Evolutionary conservation across 2,329 filamentous ascomycete species (phyloP), one percentile per base, ranked within the genome.

Genomic region (Aureobasidium lini): DNA sequence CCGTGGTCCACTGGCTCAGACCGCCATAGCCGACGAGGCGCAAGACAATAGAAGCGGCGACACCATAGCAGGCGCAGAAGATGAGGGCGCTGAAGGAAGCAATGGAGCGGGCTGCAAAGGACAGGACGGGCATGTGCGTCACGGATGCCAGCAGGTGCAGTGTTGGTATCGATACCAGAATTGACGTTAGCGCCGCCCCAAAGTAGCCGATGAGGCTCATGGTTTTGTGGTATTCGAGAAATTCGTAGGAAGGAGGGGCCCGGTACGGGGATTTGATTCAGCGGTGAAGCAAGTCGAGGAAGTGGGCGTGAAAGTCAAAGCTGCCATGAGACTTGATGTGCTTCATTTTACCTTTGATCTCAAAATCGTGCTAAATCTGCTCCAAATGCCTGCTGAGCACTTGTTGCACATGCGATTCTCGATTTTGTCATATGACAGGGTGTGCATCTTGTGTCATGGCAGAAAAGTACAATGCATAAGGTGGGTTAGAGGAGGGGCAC

Each of bases 1-100:
- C 94, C 9, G 84, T 84, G 40, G 89, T 84, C 90, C 91, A 97
- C 79, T 97, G 94, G 31, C 89, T 84, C 64, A 90, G 83, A 59
- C 88, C 85, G 61, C 85, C 85, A 67, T 88, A 83, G 61, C 91
- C 91, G 50, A 85, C 66, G 15, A 89, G 67, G 48, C 88, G 85
- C 63, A 97, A 81, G 61, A 83, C 68, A 62, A 92, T 81, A 46
- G 88, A 90, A 31, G 85, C 85, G 48, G 89, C 62, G 61, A 90
- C 88, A 62, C 92, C 94, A 74, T 90, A 95, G 66, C 79, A 72
- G 31, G 92, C 76, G 68, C 72, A 75, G 23, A 74, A 48, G 50
- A 75, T 49, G 59, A 79, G 70, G 28, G 70, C 68, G 63, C 66
- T 59, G 64, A 71, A 73, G 44, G 75, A 75, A 15, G 76, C 75